A percentile compares a stretch with the other conserved stretches of the same genome.
Conservation (phyloP, 306 rosid species). For the Medicago arabica region DNA sequence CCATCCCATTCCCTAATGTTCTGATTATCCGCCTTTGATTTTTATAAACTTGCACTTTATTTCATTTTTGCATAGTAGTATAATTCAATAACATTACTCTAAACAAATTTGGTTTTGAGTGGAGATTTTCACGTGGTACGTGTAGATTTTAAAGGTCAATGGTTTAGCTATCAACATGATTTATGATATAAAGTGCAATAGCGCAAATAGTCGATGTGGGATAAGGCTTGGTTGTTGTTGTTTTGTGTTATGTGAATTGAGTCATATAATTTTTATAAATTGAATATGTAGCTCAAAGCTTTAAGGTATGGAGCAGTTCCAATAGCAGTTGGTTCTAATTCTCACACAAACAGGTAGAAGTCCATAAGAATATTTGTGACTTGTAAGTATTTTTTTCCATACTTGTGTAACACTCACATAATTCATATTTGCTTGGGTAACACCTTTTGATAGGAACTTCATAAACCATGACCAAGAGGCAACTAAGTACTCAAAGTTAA, state of each 20-base stretch:
- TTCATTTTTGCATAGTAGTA: conserved; percentile 5
- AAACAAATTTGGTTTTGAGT: no score
- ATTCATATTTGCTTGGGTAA: conserved; percentile 28
- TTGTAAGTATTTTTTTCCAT: background rate
- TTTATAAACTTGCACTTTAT: background rate
- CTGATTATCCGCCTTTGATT: background rate
- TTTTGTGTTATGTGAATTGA: background rate
- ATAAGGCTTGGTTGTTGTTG: background rate
- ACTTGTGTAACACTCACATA: background rate
- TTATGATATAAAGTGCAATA: background rate
- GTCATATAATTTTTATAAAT: conserved; percentile 5
- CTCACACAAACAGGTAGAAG: conserved; percentile 62
- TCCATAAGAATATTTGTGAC: background rate
- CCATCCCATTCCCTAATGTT: background rate
- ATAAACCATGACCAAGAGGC: conserved; percentile 55
- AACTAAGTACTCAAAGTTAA: conserved; percentile 60
- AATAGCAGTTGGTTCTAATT: conserved; percentile 49
- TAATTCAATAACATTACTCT: background rate
- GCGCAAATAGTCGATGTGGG: no score
- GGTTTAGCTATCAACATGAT: background rate
- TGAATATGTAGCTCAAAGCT: conserved; percentile 69
- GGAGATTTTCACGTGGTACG: no score
- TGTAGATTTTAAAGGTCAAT: background rate
- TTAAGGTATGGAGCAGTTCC: conserved; percentile 90
- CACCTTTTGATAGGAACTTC: conserved; percentile 50